Conservation (phyloP, 1,284 basidiomycete genomes). For the Rhodotorula glutinis region DNA sequence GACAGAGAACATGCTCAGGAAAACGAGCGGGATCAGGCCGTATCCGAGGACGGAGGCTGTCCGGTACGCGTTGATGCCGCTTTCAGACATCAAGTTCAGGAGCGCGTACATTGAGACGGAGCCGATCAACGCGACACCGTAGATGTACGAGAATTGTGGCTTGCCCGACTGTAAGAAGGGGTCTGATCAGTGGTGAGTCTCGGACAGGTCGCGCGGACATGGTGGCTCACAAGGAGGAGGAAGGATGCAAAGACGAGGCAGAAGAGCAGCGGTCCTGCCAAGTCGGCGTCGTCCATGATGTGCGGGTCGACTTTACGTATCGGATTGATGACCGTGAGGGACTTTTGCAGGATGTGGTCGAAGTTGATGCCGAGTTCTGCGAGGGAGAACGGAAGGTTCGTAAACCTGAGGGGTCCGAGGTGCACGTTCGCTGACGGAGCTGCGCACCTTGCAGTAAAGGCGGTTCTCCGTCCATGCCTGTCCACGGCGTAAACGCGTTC, state of each 20-base stretch:
- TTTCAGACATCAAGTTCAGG: constrained; percentile 95
- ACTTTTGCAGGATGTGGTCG: constrained; percentile 88
- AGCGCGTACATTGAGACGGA: constrained; percentile 91
- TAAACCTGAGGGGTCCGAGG: not conserved
- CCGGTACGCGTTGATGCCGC: constrained; percentile 92
- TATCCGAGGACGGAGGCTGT: constrained; percentile 96
- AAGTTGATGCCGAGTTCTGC: constrained; percentile 97
- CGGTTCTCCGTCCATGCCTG: constrained; percentile 89
- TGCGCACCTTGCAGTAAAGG: constrained; percentile 79
- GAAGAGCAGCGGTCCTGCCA: constrained; percentile 94
- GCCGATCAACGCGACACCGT: constrained; percentile 92
- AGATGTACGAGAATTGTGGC: constrained; percentile 98
- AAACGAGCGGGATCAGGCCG: constrained; percentile 94
- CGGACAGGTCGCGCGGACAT: too few species aligned
- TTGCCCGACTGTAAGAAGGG: constrained; percentile 75
- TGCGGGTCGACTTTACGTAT: constrained; percentile 79
- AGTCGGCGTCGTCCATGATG: constrained; percentile 99
- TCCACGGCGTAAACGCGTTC: constrained; percentile 77
- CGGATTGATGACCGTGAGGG: constrained; percentile 92
- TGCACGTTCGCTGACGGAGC: not conserved
- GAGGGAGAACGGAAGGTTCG: too few species aligned
- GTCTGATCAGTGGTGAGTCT: too few species aligned
- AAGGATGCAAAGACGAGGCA: constrained; percentile 89
- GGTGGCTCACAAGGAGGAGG: constrained; percentile 70
- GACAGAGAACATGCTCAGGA: constrained; percentile 86